These are phyloP conservation scores for Aspergillus awamori DNA, from an alignment of 2,329 filamentous ascomycete genomes.

Conservation along the genomic window DNA sequence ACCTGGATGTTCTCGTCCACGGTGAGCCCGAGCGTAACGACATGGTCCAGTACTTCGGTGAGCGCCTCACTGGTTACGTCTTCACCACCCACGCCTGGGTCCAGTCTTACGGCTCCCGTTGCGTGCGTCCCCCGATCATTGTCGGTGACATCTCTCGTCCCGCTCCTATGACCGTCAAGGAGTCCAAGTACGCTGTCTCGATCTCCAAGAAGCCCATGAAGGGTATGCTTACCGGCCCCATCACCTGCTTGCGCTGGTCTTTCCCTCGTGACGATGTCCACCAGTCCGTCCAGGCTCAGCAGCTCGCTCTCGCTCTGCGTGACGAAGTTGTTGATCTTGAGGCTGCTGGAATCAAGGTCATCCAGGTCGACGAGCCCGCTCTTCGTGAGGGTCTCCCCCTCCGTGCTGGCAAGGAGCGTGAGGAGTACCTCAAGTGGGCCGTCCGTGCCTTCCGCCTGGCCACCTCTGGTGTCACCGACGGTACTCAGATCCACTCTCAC, in stretches of 20 bases:
- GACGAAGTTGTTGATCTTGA: slow-evolving; percentile 99
- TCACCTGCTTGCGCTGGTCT: slow-evolving; percentile 98
- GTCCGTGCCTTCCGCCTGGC: slow-evolving; percentile 97
- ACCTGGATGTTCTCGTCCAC: slow-evolving; percentile 95
- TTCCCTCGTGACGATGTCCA: slow-evolving; percentile 99
- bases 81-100: slow-evolving; percentile 99
- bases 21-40: slow-evolving; percentile 99
- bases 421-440: slow-evolving; percentile 95
- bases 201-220: slow-evolving; percentile 99
- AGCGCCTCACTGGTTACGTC: slow-evolving; percentile 93
- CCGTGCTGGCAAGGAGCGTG: slow-evolving; percentile 88
- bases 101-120: slow-evolving; percentile 96
- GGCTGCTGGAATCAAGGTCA: slow-evolving; percentile 93
- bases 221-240: slow-evolving; percentile 99
- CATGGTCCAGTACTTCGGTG: slow-evolving; percentile 99
- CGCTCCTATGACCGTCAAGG: slow-evolving; percentile 98
- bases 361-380: slow-evolving; percentile 98
- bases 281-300: slow-evolving; percentile 98
- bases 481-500: slow-evolving; percentile 99
- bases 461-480: slow-evolving; percentile 88
- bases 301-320: slow-evolving; percentile 96
- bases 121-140: slow-evolving; percentile 96
- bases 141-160: slow-evolving; percentile 98
- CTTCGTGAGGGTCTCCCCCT: slow-evolving; percentile 99
- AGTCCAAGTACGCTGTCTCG: slow-evolving; percentile 97